Base-by-base conservation (phyloP, 768 basidiomycete genomes). In the Boletus sp. region DNA sequence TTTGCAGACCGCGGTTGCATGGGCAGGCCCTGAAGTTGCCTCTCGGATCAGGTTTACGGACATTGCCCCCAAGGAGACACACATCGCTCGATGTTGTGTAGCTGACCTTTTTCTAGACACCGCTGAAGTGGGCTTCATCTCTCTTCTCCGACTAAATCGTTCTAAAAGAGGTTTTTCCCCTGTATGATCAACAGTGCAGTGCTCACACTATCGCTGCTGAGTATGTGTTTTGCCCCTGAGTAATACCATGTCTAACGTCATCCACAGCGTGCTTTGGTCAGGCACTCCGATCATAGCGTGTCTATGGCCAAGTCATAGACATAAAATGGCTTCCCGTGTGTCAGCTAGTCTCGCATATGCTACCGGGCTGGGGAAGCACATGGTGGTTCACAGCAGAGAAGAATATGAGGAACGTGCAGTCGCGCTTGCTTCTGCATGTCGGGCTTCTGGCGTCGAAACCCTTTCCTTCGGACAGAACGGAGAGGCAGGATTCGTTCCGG, bases 81-180 rank as follows among this genome's bases (percentile, higher is more conserved):
- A 82, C 57, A 74, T 82, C 47, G 62, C 69, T 47, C 76, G 80
- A 35, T 76, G 74, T 9, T 67, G 80, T 24, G 76, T 79, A n/a
- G 76, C 77, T 5, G 80, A 82, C 58, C 67, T 82, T 9, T 77
- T 80, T 58, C 68, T 82, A n/a, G 80, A 82, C 61, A 82, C 80
- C 3, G 75, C 76, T 7, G 81, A 82, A 73, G 80, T 78, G 39
- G 12, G 75, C 3, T 7, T 18, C 14, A 5, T 17, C 9, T 45
- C n/a, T 41, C 14, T 41, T 29, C 37, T 10, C 14, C 1, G 5
- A 33, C 28, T 1, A 12, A 47, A 32, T 30, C 32, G 17, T 7
- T n/a, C 47, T 58, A 5, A 68, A n/a, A 39, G n/a, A 11, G 6
- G 20, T 15, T 11, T 45, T 44, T 6, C 8, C n/a, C 33, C 1